Percentiles rank a stretch among this genome's conserved stretches.
Conservation (phyloP, 192 early-diverging fungal genomes). For the Backusella tarrabulga region DNA sequence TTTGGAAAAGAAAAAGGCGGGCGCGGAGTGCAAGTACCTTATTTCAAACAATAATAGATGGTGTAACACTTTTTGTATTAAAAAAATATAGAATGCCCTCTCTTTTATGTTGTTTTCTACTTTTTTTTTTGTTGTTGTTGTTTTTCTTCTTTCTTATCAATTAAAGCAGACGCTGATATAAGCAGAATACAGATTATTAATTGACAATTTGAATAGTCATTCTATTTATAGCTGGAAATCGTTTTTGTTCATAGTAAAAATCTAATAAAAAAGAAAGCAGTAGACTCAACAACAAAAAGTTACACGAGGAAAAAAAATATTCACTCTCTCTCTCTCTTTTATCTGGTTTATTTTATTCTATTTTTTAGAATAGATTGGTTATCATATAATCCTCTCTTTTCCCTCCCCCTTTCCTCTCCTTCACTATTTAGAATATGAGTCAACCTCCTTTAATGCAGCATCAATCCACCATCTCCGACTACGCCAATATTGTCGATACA, state of each 20-base stretch:
- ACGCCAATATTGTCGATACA: not conserved
- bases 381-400: not conserved
- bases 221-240: not conserved
- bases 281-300: not conserved
- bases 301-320: not conserved
- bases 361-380: not conserved
- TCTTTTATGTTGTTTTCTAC: not conserved
- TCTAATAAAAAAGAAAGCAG: not conserved
- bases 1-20: not conserved
- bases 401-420: not conserved
- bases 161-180: not conserved
- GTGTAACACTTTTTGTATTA: not conserved
- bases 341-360: not conserved
- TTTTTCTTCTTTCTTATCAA: not conserved
- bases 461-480: slow-evolving; percentile 1
- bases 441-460: not conserved
- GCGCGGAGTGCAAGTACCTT: not conserved
- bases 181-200: not conserved
- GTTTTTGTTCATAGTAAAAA: not conserved
- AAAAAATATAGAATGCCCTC: not conserved
- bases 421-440: not conserved
- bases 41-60: not conserved
- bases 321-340: not conserved
- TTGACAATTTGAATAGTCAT: not conserved
- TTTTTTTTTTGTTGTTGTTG: no score